Evolutionary conservation across 345 rosid species (phyloP), one percentile per base, ranked within the genome.

Genomic region (Euphorbia tirucalli): DNA sequence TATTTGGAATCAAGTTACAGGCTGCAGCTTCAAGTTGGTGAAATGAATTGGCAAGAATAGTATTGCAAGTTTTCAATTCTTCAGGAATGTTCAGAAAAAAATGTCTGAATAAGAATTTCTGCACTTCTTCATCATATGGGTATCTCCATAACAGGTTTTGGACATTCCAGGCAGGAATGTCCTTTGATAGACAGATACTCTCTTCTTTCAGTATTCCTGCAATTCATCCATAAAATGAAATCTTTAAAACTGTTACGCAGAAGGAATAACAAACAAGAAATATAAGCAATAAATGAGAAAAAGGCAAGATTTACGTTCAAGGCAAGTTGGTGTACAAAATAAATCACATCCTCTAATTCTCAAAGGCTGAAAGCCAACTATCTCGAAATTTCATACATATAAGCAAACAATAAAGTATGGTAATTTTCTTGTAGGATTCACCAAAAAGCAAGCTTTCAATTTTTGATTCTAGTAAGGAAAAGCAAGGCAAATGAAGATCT

Each of bases 41-140:
- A 68, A 69, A 49, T 7, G 81, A 48, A 69, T 83, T 78, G 77
- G 44, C 70, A 15, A 81, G 73, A 43, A 83, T 19, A 35, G 35
- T 30, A 62, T 68, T 27, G 14, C 76, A 62, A 72, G 30, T 55
- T 55, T 21, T 75, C 66, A 57, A 19, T 44, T 39, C 1, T 59
- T 71, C 24, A 3, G 11, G 6, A 21, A 49, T 13, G 4, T 72
- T 3, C 15, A 0, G 16, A 2, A 16, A 5, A 21, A 0, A 50
- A 28, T 16, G 57, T 37, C 13, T 22, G 71, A 80, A 70, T 2
- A 71, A 0, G n/a, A 48, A 0, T 39, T 69, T 78, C 6, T 82
- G 70, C 7, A 4, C 0, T 0, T 61, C 18, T 30, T 30, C 32
- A 10, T 76, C 18, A 19, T 19, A 35, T 7, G 55, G 71, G 27